Base-by-base conservation (phyloP, 345 rosid genomes). In the Passiflora organensis region DNA sequence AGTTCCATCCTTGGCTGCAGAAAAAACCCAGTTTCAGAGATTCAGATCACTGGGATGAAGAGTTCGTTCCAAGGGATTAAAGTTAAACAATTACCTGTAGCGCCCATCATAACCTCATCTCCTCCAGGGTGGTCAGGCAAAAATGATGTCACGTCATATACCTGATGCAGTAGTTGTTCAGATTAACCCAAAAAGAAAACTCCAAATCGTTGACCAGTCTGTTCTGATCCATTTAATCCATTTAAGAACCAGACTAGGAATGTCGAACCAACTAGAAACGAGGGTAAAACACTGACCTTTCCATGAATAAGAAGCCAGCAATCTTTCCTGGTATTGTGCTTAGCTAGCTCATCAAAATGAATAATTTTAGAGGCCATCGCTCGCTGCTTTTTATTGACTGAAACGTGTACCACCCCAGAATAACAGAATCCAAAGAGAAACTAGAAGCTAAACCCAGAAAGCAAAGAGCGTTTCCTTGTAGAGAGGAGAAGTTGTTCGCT, bases 251-350 rank as follows among this genome's bases (percentile, higher is more conserved):
- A 44, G 1, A 17, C 48, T 16, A 11, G 5, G 48, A 44, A 12
- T 16, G 48, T 6, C 0, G 19, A 16, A 44, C 22, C 48, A 10
- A 44, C 18, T 16, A 17, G 34, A 28, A 28, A 28, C 14, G 19
- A 16, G 36, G 18, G 34, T 6, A 2, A 13, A 38, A 57, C 19
- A 63, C 38, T 20, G 62, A 80, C 91, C 91, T 87, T 82, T 8
- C 80, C 85, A 60, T 77, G 76, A 58, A 87, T 84, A 50, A 82
- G 61, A 56, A 87, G 76, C 89, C 95, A 82, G 71, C 85, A 80
- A 72, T 74, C 72, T 13, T 65, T 51, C 65, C 73, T 79, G 34
- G 71, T 70, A 37, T 76, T 84, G 79, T 79, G 85, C 62, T 80
- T 79, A 19, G 58, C 63, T 2, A 82, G 58, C 17, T 87, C 87